Evolutionary conservation across 352 stramenopile genomes (phyloP).

Genomic region (Pythium oligandrum): DNA sequence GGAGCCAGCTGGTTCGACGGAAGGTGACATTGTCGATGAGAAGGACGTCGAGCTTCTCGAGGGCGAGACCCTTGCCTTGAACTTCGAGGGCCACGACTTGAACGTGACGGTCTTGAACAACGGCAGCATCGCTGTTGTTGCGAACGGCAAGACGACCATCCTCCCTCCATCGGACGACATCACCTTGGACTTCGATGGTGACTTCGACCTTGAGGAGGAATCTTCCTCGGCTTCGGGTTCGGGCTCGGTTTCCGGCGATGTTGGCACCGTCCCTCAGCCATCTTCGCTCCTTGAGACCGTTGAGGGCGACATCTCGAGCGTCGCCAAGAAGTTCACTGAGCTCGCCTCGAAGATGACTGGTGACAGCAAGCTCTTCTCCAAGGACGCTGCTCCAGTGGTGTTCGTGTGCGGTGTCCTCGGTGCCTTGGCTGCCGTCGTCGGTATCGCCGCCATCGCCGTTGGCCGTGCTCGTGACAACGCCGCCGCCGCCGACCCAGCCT

Average conservation of each 20-base stretch:
- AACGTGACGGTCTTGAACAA: constrained; percentile 12
- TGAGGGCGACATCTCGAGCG: constrained; percentile 16
- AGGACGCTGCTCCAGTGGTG: constrained; percentile 38
- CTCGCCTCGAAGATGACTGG: constrained; percentile 52
- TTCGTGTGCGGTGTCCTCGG: constrained; percentile 65
- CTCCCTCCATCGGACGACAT: constrained; percentile 8
- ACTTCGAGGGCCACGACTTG: constrained; percentile 8
- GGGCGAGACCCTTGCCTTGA: constrained; percentile 10
- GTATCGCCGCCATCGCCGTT: constrained; percentile 51
- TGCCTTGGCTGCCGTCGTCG: constrained; percentile 57
- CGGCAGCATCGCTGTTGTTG: constrained; percentile 13
- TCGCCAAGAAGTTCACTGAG: constrained; percentile 37
- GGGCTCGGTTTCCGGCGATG: neutral
- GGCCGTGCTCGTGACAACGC: constrained; percentile 22
- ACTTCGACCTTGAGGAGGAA: constrained; percentile 9
- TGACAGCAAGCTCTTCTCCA: constrained; percentile 33
- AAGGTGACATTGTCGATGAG: constrained; percentile 2
- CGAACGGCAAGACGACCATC: constrained; percentile 1
- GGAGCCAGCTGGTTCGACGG: neutral
- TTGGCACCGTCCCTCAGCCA: too few relatives aligned
- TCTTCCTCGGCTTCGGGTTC: neutral
- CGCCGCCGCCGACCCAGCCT: constrained; percentile 20
- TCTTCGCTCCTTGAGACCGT: constrained; percentile 2
- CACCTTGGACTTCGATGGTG: constrained; percentile 8
- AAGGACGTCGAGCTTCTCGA: constrained; percentile 5